Conservation (phyloP, 2,329 filamentous ascomycete genomes). For the Xylaria sp. region DNA sequence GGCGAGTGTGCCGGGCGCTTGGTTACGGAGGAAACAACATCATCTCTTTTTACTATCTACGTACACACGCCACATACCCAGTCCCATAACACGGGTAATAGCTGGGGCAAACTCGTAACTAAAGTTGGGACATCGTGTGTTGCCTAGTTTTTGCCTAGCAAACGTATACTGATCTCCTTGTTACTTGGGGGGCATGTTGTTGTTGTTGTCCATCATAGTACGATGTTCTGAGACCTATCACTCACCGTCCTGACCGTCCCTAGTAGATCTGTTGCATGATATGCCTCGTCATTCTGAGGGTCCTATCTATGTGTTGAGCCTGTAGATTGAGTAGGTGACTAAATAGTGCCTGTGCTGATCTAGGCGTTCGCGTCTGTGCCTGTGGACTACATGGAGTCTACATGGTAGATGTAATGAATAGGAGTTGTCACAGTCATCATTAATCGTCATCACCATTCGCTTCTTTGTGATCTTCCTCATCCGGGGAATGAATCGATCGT, state of each 20-base stretch:
- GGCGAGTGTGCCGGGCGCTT: slow-evolving; percentile 40
- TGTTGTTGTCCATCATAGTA: slow-evolving; percentile 35
- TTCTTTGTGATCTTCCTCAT: neutral
- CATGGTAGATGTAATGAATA: neutral
- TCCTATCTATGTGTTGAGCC: neutral
- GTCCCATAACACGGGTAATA: neutral
- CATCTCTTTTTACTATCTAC: neutral
- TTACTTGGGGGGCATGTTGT: neutral
- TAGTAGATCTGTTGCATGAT: slow-evolving; percentile 45
- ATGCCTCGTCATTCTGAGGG: slow-evolving; percentile 43
- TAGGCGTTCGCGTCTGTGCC: neutral
- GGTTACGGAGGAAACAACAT: slow-evolving; percentile 27
- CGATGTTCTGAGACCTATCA: slow-evolving; percentile 43
- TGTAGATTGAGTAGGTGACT: no score
- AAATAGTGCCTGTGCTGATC: slow-evolving; percentile 20
- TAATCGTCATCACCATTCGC: slow-evolving; percentile 23
- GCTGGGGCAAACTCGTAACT: neutral
- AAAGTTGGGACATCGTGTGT: neutral
- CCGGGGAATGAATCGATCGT: slow-evolving; percentile 21
- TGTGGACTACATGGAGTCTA: neutral
- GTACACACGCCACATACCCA: neutral
- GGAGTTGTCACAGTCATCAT: slow-evolving; percentile 31
- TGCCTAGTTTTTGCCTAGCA: neutral
- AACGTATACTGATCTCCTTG: neutral
- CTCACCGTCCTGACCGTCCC: slow-evolving; percentile 37